These are phyloP conservation scores for Penicillium vulpinum DNA, from an alignment of 2,329 filamentous ascomycete species.

Conservation along the genomic window DNA sequence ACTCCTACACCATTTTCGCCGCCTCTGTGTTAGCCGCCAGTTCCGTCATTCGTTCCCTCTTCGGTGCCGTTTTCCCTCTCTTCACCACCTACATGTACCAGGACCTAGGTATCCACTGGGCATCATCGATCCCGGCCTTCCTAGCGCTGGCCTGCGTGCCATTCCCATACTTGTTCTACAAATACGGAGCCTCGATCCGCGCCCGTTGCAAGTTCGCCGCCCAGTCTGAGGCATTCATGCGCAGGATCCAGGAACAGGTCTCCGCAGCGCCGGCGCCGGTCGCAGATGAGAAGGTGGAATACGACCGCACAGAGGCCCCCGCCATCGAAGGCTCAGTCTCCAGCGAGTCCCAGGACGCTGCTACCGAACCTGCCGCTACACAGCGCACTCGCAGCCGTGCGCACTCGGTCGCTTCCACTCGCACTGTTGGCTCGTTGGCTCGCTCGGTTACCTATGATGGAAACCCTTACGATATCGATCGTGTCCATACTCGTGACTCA, in stretches of 20 bases:
- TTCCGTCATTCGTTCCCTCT: slow-evolving; percentile 27
- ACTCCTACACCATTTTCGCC: slow-evolving; percentile 30
- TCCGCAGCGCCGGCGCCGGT: slow-evolving; percentile 10
- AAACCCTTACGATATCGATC: slow-evolving; percentile 48
- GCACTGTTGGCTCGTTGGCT: slow-evolving; percentile 22
- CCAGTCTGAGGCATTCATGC: slow-evolving; percentile 39
- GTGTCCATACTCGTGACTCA: slow-evolving; percentile 45
- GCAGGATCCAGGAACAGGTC: slow-evolving; percentile 34
- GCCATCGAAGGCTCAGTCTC: slow-evolving; percentile 24
- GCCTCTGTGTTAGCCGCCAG: slow-evolving; percentile 29
- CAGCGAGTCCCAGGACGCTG: slow-evolving; percentile 27
- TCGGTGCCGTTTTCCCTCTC: slow-evolving; percentile 30
- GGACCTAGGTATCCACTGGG: slow-evolving; percentile 30
- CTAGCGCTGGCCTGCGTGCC: slow-evolving; percentile 27
- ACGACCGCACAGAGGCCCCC: slow-evolving; percentile 38
- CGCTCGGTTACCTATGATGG: slow-evolving; percentile 41
- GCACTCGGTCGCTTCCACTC: slow-evolving; percentile 31
- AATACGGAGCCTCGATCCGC: slow-evolving; percentile 26
- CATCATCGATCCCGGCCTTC: slow-evolving; percentile 27
- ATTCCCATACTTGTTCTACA: slow-evolving; percentile 32
- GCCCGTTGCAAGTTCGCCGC: slow-evolving; percentile 28
- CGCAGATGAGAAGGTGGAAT: slow-evolving; percentile 25
- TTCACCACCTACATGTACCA: slow-evolving; percentile 31
- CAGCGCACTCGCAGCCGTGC: slow-evolving; percentile 29
- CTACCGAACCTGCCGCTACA: slow-evolving; percentile 19